A percentile compares a stretch with the other conserved stretches of the same genome.
Conservation (phyloP, 2,329 filamentous ascomycete genomes). For the Paecilomyces formosus region DNA sequence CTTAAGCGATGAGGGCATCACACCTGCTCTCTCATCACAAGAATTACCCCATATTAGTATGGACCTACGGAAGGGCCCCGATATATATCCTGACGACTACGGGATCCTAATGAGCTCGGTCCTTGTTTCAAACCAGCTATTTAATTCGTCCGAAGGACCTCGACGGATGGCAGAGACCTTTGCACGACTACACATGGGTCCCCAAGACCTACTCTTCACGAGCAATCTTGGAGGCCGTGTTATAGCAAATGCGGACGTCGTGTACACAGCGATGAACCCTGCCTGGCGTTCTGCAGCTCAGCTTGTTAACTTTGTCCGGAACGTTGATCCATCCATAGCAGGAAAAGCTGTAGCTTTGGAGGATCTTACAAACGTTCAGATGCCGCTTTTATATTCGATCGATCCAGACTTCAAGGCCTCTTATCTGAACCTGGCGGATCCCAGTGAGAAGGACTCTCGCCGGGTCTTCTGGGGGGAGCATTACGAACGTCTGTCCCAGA, state of each 20-base stretch:
- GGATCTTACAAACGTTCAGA: slow-evolving; percentile 1
- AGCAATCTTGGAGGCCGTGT: slow-evolving; percentile 3
- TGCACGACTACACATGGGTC: neutral
- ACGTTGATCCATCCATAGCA: slow-evolving; percentile 3
- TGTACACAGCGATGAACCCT: slow-evolving; percentile 4
- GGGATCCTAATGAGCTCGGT: slow-evolving; percentile 2
- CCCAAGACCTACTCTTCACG: slow-evolving; percentile 2
- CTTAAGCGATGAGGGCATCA: slow-evolving; percentile 9
- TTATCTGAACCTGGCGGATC: slow-evolving; percentile 7
- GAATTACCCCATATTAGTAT: neutral
- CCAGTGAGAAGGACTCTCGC: slow-evolving; percentile 6
- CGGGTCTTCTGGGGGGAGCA: slow-evolving; percentile 7
- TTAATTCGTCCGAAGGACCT: slow-evolving; percentile 4
- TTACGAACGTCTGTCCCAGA: slow-evolving; percentile 1
- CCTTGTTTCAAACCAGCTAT: slow-evolving; percentile 3
- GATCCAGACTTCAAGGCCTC: slow-evolving; percentile 2
- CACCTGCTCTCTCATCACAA: slow-evolving; percentile 39
- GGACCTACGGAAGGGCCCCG: slow-evolving; percentile 1
- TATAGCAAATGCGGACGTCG: neutral
- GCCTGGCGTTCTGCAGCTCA: slow-evolving; percentile 4
- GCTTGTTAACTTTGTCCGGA: slow-evolving; percentile 2
- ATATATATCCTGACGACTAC: slow-evolving; percentile 17
- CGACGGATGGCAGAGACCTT: slow-evolving; percentile 1
- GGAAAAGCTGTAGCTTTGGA: neutral
- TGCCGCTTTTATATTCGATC: slow-evolving; percentile 5